Percentiles rank a stretch among this genome's conserved stretches.
Conservation (phyloP, 768 basidiomycete genomes). For the Fomitopsis serialis region DNA sequence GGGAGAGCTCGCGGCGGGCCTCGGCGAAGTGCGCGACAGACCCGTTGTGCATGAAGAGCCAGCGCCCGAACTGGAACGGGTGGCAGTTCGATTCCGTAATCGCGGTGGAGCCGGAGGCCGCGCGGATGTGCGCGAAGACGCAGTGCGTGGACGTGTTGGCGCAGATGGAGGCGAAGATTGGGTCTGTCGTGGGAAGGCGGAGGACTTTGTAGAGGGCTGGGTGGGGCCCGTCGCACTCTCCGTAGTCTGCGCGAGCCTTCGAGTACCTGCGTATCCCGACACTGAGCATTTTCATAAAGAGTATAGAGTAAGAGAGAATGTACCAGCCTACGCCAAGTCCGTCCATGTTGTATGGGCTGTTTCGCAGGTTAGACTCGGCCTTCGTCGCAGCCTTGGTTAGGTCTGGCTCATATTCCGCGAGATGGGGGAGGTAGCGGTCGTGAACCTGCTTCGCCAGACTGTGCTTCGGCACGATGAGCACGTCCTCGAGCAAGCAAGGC, state of each 20-base stretch:
- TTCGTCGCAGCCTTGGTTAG: slow-evolving; percentile 10
- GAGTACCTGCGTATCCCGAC: slow-evolving; percentile 12
- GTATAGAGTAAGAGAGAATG: neutral
- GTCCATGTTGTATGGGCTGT: slow-evolving; percentile 22
- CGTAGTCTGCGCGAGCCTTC: slow-evolving; percentile 16
- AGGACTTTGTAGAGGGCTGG: slow-evolving; percentile 21
- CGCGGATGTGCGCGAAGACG: slow-evolving; percentile 27
- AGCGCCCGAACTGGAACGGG: slow-evolving; percentile 24
- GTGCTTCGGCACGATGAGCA: slow-evolving; percentile 21
- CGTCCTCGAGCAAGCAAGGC: slow-evolving; percentile 24
- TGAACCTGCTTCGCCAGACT: slow-evolving; percentile 23
- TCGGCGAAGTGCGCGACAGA: slow-evolving; percentile 19
- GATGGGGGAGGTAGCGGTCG: slow-evolving; percentile 22
- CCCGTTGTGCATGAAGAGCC: slow-evolving; percentile 28
- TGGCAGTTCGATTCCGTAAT: slow-evolving; percentile 21
- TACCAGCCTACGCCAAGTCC: slow-evolving; percentile 22
- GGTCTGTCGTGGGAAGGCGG: slow-evolving; percentile 22
- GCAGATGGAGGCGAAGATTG: slow-evolving; percentile 20
- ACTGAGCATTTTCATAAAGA: neutral
- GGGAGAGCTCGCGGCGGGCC: slow-evolving; percentile 11
- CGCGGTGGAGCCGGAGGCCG: slow-evolving; percentile 19
- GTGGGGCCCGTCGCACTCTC: slow-evolving; percentile 20
- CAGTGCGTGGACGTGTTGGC: slow-evolving; percentile 19
- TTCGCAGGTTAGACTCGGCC: slow-evolving; percentile 18
- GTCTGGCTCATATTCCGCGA: slow-evolving; percentile 21